Conservation (phyloP, 2,329 filamentous ascomycete genomes). For the Colletotrichum aenigma region DNA sequence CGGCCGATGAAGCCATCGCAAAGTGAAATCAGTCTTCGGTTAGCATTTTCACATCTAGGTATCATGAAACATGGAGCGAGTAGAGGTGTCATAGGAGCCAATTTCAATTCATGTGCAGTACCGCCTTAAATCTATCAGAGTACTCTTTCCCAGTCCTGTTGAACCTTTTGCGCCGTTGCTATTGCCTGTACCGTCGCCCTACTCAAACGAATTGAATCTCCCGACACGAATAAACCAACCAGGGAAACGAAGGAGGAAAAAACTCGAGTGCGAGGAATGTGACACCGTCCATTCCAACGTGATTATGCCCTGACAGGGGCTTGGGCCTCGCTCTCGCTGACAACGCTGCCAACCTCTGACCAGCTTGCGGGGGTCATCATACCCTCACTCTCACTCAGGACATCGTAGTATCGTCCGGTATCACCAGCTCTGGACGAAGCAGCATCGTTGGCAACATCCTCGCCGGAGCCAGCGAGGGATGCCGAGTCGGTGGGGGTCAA, state of each 20-base stretch:
- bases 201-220: neutral
- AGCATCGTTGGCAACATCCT: slow-evolving; percentile 50
- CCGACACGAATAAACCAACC: neutral
- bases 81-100: neutral
- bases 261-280: neutral
- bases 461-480: slow-evolving; percentile 57
- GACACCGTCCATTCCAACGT: neutral
- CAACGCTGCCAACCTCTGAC: slow-evolving; percentile 68
- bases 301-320: slow-evolving; percentile 34
- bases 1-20: neutral
- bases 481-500: slow-evolving; percentile 64
- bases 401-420: slow-evolving; percentile 50
- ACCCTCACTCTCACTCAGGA: slow-evolving; percentile 64
- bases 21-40: neutral
- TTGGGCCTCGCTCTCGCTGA: slow-evolving; percentile 58
- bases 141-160: slow-evolving; percentile 11
- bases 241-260: neutral
- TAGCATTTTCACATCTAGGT: neutral
- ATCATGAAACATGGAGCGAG: neutral
- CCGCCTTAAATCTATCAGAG: slow-evolving; percentile 6
- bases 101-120: neutral
- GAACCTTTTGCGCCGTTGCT: slow-evolving; percentile 8
- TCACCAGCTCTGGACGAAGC: slow-evolving; percentile 40
- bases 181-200: neutral
- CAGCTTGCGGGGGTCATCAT: slow-evolving; percentile 66